Conservation (phyloP, 768 basidiomycete genomes). For the Leccinum variicolor region DNA sequence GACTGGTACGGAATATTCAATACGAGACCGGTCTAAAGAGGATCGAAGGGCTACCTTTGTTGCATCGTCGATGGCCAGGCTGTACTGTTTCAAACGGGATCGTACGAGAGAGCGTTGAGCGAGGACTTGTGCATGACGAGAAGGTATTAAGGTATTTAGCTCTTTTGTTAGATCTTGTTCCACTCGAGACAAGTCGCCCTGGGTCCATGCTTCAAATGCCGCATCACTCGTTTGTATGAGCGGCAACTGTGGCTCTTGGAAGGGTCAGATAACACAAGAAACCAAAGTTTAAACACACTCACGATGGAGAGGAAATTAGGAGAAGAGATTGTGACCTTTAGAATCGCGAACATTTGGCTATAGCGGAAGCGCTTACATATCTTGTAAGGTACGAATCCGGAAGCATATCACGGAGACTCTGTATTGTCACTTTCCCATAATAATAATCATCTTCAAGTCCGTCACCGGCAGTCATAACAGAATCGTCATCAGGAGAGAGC, state of each 20-base stretch:
- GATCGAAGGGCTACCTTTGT: background rate
- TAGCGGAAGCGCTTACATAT: background rate
- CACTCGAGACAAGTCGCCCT: background rate
- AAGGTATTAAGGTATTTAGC: too few species aligned
- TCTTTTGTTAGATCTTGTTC: conserved; percentile 1
- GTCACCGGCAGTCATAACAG: background rate
- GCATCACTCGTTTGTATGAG: background rate
- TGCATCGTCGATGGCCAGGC: conserved; percentile 3
- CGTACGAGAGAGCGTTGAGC: background rate
- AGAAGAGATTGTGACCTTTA: background rate
- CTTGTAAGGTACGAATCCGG: background rate
- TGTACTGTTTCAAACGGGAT: background rate
- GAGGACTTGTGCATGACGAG: background rate
- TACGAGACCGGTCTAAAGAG: too few species aligned
- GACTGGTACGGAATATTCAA: background rate
- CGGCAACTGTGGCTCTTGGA: background rate
- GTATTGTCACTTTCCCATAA: background rate
- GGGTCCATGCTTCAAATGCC: background rate
- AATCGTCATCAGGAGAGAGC: background rate
- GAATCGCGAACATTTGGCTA: background rate
- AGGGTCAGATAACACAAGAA: fast-evolving
- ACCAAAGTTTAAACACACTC: background rate
- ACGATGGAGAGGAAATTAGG: background rate
- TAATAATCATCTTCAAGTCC: background rate
- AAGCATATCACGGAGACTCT: background rate